Evolutionary conservation across 1,284 basidiomycete genomes (phyloP), one percentile per base, ranked within the genome.

Genomic region (Waitea zeae): DNA sequence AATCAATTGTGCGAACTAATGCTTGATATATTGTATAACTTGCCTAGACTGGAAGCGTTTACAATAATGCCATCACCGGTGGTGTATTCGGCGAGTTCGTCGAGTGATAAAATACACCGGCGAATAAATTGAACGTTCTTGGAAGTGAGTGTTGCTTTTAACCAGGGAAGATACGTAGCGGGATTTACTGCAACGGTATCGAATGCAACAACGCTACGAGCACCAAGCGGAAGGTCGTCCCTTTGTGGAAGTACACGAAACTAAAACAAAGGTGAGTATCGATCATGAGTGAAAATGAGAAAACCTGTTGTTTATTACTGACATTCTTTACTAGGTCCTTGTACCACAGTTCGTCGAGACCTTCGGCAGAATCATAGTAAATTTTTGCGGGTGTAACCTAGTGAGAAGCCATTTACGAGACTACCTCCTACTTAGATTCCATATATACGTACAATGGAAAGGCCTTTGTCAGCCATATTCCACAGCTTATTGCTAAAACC

Each of bases 41-140:
- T 30, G 64, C 67, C 66, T 12, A 69, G 51, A 11, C 57, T 57
- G 1, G 62, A 58, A 3, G 66, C 65, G 37, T 70, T 70, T 30
- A 70, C 46, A 14, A 70, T 47, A 19, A 61, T 46, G 29, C 57
- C 56, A 13, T 45, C 40, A 2, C 46, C 36, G 1, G 58, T 58
- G 0, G 54, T 55, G 4, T 59, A 32, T 19, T 49, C 46, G 17
- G 54, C 51, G n/a, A 58, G 54, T 37, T 66, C 62, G 24, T 54
- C 54, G 38, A 70, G 44, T 37, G 54, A 59, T 17, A 42, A 37
- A 17, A 56, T 42, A 35, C 42, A 40, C 33, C 41, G 47, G 36
- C 46, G 49, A 20, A 49, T 36, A 39, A 57, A 56, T 11, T 38
- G 37, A 12, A 56, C 54, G 15, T 51, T 52, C 17, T 47, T 46